A percentile compares a stretch with the other conserved stretches of the same genome.
These are phyloP conservation scores for Aspergillus puulaauensis DNA, from an alignment of 2,329 filamentous ascomycete species.

Conservation along the genomic window DNA sequence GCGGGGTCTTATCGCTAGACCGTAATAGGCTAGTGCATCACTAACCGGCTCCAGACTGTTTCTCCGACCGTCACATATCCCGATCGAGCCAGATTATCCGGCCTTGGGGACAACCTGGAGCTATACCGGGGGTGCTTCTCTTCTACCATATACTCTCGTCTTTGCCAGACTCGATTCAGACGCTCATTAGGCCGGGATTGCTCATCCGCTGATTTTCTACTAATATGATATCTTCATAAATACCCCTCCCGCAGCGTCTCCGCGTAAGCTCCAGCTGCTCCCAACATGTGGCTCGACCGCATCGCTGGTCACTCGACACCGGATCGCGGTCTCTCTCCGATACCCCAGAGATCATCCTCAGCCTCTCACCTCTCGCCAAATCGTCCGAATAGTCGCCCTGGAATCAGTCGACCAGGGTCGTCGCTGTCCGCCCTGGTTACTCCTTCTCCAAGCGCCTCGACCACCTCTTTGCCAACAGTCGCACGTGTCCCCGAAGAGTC, in stretches of 20 bases:
- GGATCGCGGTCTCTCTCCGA: conserved; percentile 69
- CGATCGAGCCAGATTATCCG: background rate
- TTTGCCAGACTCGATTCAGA: background rate
- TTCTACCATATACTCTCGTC: background rate
- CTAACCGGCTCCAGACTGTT: background rate
- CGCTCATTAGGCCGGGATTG: background rate
- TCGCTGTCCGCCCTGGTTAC: conserved; percentile 72
- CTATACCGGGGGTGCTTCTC: background rate
- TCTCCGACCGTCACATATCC: background rate
- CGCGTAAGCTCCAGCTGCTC: conserved; percentile 5
- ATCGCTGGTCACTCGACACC: conserved; percentile 70
- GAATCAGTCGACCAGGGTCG: conserved; percentile 69
- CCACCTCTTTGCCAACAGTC: conserved; percentile 68
- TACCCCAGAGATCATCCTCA: conserved; percentile 65
- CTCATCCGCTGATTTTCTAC: background rate
- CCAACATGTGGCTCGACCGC: conserved; percentile 84
- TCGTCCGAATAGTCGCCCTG: conserved; percentile 66
- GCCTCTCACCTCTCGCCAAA: conserved; percentile 69
- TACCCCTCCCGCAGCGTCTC: conserved; percentile 13
- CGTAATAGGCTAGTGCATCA: conserved; percentile 25
- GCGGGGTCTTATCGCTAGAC: conserved; percentile 31
- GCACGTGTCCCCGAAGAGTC: conserved; percentile 65
- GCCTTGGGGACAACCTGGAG: background rate
- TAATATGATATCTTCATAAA: background rate
- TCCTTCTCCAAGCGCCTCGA: conserved; percentile 72